Conservation (phyloP, 2,329 filamentous ascomycete genomes). For the Ophiostoma populinum region DNA sequence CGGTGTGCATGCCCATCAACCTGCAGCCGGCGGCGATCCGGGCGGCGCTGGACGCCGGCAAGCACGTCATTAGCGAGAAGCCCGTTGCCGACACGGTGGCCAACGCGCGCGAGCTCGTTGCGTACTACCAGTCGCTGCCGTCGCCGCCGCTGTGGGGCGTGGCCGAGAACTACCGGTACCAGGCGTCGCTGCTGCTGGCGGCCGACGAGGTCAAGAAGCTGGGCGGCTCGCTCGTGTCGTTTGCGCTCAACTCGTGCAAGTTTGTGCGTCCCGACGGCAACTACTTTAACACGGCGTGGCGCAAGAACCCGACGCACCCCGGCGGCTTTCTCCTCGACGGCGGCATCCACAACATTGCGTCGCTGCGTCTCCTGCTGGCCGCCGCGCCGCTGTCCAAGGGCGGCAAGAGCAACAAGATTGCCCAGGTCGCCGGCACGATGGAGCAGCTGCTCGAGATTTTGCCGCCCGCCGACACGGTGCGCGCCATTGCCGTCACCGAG, state of each 20-base stretch:
- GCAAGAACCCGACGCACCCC: conserved; percentile 51
- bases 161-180: conserved; percentile 55
- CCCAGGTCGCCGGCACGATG: conserved; percentile 36
- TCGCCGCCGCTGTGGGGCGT: conserved; percentile 33
- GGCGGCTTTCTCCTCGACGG: conserved; percentile 64
- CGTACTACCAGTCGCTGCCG: conserved; percentile 16
- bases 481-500: conserved; percentile 26
- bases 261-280: conserved; percentile 26
- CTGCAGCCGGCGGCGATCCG: conserved; percentile 41
- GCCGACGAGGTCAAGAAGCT: conserved; percentile 12
- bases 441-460: conserved; percentile 36
- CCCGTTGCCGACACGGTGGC: conserved; percentile 41
- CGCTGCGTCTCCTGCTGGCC: conserved; percentile 39
- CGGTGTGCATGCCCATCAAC: conserved; percentile 45
- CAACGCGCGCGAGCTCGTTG: conserved; percentile 13
- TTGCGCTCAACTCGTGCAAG: conserved; percentile 24
- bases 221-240: conserved; percentile 17
- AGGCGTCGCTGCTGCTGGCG: conserved; percentile 12
- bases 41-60: conserved; percentile 42
- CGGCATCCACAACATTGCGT: conserved; percentile 56
- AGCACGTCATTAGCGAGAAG: conserved; percentile 56
- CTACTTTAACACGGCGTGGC: conserved; percentile 36
- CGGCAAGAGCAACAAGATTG: conserved; percentile 21
- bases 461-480: conserved; percentile 48
- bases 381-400: conserved; percentile 8